These are phyloP conservation scores for Rhexocercosporidium sp. DNA, from an alignment of 2,329 filamentous ascomycete species.

Conservation along the genomic window DNA sequence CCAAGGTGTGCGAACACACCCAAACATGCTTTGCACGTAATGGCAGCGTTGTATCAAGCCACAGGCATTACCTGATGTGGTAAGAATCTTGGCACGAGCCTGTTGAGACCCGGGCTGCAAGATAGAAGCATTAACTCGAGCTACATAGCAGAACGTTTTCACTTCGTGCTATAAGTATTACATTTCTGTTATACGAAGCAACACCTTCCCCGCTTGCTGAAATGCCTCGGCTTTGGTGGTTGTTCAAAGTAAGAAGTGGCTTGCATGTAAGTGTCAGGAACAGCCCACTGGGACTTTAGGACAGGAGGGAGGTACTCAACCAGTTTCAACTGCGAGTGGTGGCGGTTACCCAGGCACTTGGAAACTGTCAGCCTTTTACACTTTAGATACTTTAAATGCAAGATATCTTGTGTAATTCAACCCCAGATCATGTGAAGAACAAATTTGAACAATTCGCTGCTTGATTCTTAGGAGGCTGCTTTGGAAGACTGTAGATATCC, in stretches of 20 bases:
- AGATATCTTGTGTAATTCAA: too few relatives aligned
- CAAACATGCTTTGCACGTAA: conserved; percentile 57
- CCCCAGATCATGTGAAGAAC: too few relatives aligned
- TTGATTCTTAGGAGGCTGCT: too few relatives aligned
- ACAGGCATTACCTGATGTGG: not conserved
- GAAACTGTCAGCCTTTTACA: too few relatives aligned
- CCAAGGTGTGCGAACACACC: conserved; percentile 64
- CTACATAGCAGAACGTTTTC: conserved; percentile 28
- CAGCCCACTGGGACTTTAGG: not conserved
- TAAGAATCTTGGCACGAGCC: conserved; percentile 29
- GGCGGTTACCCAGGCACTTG: conserved; percentile 40
- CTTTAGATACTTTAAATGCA: too few relatives aligned
- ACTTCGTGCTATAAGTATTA: conserved; percentile 7
- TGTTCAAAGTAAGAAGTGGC: conserved; percentile 37
- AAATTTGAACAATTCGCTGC: too few relatives aligned
- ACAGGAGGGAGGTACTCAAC: not conserved
- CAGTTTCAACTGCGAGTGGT: conserved; percentile 49
- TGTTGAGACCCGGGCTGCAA: conserved; percentile 24
- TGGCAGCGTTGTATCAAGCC: not conserved
- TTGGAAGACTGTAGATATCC: too few relatives aligned
- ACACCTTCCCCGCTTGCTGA: conserved; percentile 67
- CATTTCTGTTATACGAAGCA: not conserved
- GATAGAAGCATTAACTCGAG: conserved; percentile 25
- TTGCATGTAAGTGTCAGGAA: not conserved
- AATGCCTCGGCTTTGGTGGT: conserved; percentile 73